Evolutionary conservation across 495 filamentous ascomycete genomes (phyloP).

Genomic region (Tuber umbilicatum): DNA sequence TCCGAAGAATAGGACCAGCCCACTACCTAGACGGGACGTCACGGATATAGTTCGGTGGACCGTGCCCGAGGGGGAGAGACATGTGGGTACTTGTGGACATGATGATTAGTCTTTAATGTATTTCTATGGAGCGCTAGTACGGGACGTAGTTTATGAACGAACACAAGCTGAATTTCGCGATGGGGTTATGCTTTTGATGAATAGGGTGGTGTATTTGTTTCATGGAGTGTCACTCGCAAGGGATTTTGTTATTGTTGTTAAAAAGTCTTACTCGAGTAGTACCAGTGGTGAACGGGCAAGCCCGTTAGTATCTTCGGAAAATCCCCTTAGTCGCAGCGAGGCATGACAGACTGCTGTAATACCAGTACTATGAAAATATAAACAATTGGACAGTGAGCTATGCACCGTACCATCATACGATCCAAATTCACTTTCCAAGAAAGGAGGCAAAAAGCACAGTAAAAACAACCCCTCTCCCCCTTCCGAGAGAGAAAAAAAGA

Average conservation of each 20-base stretch:
- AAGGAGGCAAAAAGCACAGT: too few relatives aligned
- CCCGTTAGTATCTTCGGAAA: background rate
- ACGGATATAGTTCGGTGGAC: conserved; percentile 21
- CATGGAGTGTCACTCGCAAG: background rate
- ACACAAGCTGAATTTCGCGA: background rate
- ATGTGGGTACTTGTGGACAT: conserved; percentile 23
- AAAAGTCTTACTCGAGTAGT: too few relatives aligned
- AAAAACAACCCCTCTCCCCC: too few relatives aligned
- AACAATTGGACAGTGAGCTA: too few relatives aligned
- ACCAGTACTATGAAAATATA: too few relatives aligned
- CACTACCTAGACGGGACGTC: background rate
- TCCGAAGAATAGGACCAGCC: conserved; percentile 36
- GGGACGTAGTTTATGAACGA: background rate
- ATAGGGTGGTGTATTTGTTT: background rate
- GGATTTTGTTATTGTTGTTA: background rate
- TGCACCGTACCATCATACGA: too few relatives aligned
- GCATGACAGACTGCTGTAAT: background rate
- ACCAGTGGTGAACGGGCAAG: background rate
- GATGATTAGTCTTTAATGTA: conserved; percentile 11
- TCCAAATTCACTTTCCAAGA: too few relatives aligned
- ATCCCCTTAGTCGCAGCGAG: background rate
- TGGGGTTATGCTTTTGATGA: background rate
- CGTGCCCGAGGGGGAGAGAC: conserved; percentile 18
- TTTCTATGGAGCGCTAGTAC: background rate
- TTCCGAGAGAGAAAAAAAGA: too few relatives aligned